Percentiles rank a stretch among this genome's conserved stretches.
Conservation (phyloP, 73 alveolate genomes). For the Loxodes magnus region DNA sequence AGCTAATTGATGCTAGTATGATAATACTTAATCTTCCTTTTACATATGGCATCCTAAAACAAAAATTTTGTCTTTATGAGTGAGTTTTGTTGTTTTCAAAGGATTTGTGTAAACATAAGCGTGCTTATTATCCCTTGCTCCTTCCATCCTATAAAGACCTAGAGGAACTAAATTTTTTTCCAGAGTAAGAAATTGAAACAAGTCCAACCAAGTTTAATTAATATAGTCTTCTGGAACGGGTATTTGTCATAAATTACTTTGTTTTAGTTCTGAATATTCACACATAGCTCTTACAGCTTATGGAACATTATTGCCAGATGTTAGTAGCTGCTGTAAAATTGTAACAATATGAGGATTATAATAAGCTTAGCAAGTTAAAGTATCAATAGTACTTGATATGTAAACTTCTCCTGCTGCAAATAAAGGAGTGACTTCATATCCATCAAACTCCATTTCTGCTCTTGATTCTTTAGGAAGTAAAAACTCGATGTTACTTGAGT, state of each 20-base stretch:
- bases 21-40: too few relatives aligned
- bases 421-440: slow-evolving; percentile 61
- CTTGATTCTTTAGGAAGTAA: slow-evolving; percentile 61
- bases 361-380: slow-evolving; percentile 89
- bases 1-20: too few relatives aligned
- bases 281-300: slow-evolving; percentile 55
- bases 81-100: slow-evolving; percentile 35
- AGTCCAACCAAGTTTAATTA: slow-evolving; percentile 78
- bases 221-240: slow-evolving; percentile 89
- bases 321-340: slow-evolving; percentile 72
- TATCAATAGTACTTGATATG: slow-evolving; percentile 86
- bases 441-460: slow-evolving; percentile 38
- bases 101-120: slow-evolving; percentile 96
- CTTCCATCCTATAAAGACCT: slow-evolving; percentile 85
- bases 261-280: slow-evolving; percentile 83
- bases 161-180: slow-evolving; percentile 72
- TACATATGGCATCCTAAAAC: too few relatives aligned
- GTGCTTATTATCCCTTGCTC: slow-evolving; percentile 72
- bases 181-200: slow-evolving; percentile 57
- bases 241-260: slow-evolving; percentile 83
- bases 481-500: slow-evolving; percentile 82
- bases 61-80: slow-evolving; percentile 70
- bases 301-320: slow-evolving; percentile 65
- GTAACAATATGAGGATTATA: slow-evolving; percentile 93
- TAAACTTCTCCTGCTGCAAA: slow-evolving; percentile 95